Evolutionary conservation across 2,329 filamentous ascomycete species (phyloP).

Genomic region (Sporothrix sp.): DNA sequence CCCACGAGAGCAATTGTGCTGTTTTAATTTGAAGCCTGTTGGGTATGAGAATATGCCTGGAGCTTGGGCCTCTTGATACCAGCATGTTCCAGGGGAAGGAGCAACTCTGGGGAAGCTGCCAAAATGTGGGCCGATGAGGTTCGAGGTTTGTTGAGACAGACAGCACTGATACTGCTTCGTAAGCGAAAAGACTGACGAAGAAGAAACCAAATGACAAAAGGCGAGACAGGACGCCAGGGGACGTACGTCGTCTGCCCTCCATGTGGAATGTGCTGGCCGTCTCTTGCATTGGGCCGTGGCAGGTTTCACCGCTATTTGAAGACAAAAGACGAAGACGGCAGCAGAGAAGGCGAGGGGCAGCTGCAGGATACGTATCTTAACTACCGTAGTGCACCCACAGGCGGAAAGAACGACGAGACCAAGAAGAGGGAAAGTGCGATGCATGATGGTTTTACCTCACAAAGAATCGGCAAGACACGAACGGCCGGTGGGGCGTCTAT

Average conservation of each 20-base stretch:
- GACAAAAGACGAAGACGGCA: background rate
- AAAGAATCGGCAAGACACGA: conserved; percentile 2
- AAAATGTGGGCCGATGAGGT: too few species aligned
- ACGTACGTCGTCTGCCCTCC: too few species aligned
- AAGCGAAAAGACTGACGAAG: background rate
- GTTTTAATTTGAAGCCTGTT: too few species aligned
- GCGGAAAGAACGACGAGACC: background rate
- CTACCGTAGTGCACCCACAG: background rate
- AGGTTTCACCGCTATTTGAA: conserved; percentile 4
- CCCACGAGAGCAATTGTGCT: too few species aligned
- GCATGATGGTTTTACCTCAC: background rate
- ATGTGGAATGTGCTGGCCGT: background rate
- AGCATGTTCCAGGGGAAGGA: too few species aligned
- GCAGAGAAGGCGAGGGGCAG: background rate
- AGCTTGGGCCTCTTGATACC: too few species aligned
- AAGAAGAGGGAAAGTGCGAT: background rate
- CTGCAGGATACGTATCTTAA: conserved; percentile 1
- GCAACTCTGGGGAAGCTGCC: too few species aligned
- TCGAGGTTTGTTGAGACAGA: conserved; percentile 5
- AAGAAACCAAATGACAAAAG: background rate
- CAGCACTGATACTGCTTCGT: too few species aligned
- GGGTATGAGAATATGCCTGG: too few species aligned
- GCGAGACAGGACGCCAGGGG: background rate
- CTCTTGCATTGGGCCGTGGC: background rate
- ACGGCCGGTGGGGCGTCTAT: conserved; percentile 6